A percentile compares a stretch with the other conserved stretches of the same genome.
phyloP scores from a whole-genome alignment of 331 rosid genomes.

The Quercus phellos region DNA sequence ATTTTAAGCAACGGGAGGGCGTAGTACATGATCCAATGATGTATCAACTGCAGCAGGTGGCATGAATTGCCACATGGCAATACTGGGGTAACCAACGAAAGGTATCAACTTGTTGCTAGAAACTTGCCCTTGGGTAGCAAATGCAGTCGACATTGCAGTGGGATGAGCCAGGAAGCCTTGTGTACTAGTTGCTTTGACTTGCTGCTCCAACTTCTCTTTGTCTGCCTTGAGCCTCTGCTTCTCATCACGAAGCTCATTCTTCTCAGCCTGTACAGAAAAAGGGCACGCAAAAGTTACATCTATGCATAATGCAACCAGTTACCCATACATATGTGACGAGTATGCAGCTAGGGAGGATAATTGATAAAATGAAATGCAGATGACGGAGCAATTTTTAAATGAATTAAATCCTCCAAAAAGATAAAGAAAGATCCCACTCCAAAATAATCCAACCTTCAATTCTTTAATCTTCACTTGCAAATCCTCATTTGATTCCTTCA shows the following conservation, averaged over 20 bases:
- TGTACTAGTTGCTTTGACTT: conserved; percentile 51
- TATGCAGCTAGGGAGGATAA: background rate
- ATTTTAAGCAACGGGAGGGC: conserved; percentile 90
- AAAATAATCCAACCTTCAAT: conserved; percentile 53
- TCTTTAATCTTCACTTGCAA: conserved; percentile 90
- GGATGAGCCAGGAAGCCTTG: conserved; percentile 70
- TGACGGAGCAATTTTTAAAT: background rate
- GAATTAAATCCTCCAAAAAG: background rate
- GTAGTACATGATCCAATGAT: conserved; percentile 93
- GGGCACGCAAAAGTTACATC: background rate
- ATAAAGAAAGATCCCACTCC: background rate
- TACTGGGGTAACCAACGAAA: conserved; percentile 76
- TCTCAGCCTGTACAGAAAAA: conserved; percentile 54
- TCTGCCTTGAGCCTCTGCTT: conserved; percentile 83
- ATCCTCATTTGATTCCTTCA: conserved; percentile 64
- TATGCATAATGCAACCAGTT: background rate
- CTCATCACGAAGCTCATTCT: conserved; percentile 91
- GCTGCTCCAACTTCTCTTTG: conserved; percentile 86
- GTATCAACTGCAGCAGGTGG: conserved; percentile 91
- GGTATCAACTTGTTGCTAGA: conserved; percentile 81
- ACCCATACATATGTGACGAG: background rate
- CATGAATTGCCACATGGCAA: conserved; percentile 99
- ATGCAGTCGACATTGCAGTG: conserved; percentile 65
- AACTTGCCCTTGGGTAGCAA: conserved; percentile 73
- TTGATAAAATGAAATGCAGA: background rate